Evolutionary conservation across 768 basidiomycete genomes (phyloP), one percentile per base, ranked within the genome.

Genomic region (Coprinopsis marcescibilis): DNA sequence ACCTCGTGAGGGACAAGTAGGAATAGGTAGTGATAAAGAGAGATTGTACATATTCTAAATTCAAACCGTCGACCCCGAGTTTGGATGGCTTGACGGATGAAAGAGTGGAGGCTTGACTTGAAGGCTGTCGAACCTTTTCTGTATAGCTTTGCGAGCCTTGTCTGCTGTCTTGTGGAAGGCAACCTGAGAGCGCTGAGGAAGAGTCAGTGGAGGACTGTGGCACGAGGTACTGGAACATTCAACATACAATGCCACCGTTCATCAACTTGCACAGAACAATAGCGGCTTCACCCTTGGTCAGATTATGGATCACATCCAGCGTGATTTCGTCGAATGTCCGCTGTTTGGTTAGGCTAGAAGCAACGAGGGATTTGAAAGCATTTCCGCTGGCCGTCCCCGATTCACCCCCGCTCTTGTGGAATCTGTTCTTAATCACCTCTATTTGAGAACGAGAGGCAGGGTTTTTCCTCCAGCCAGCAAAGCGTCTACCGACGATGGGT

Each of bases 71-170:
- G n/a, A n/a, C n/a, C n/a, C n/a, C n/a, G n/a, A n/a, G n/a, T n/a
- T n/a, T n/a, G n/a, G n/a, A n/a, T n/a, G n/a, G n/a, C n/a, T n/a
- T n/a, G n/a, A n/a, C n/a, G n/a, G n/a, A n/a, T n/a, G n/a, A n/a
- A n/a, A n/a, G n/a, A n/a, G n/a, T n/a, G n/a, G n/a, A n/a, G n/a
- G n/a, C 15, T 36, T 36, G 35, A 36, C 15, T 36, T 36, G 8
- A 10, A 6, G 6, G 35, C 35, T 23, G 20, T 15, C 21, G 7
- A 8, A 32, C n/a, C 8, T 10, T 24, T 24, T 40, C 8, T 24
- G 11, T 59, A 55, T 79, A 75, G 32, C 80, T 72, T 27, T 74
- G 73, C 41, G 35, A 64, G 65, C 25, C 83, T 75, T 33, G 50
- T 50, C 27, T 54, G 57, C 57, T 88, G 7, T 24, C 29, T 32